Evolutionary conservation across 176 grass and related monocot species (phyloP), one percentile per base, ranked within the genome.

Genomic region (Pontederia paniculata): DNA sequence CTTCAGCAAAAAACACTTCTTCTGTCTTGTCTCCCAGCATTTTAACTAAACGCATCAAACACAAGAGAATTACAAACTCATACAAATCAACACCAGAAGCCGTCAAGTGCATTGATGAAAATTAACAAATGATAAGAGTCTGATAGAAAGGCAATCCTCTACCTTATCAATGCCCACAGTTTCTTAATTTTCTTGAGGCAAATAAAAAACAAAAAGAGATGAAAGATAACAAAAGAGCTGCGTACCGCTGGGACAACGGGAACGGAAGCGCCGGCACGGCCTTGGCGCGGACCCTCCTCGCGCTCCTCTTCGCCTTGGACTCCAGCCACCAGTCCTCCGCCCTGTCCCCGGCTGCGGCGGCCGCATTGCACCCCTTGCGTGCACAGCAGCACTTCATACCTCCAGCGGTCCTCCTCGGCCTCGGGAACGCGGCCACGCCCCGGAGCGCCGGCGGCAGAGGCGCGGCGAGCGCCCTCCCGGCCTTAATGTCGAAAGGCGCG

Each of bases 171-270:
- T 31, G 25, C 1, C 25, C 1, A n/a, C n/a, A n/a, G n/a, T n/a
- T n/a, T n/a, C n/a, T n/a, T n/a, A n/a, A n/a, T n/a, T n/a, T n/a
- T n/a, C n/a, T n/a, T n/a, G n/a, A n/a, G 25, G 25, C 25, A 31
- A 31, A 5, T 5, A 31, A 31, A 31, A 31, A 31, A 5, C 57
- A 60, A 44, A 18, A 2, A 10, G 43, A 13, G 48, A 47, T 48
- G 20, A 4, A 4, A 63, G 48, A 52, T 7, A n/a, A 12, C 57
- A 15, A 62, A 51, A 44, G 21, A 12, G 52, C 2, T 45, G 60
- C 73, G 76, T 79, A 94, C 84, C 88, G 1, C 25, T 31, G 84
- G 21, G 48, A 75, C 10, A 76, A 74, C 49, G 77, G 67, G 74
- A 88, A 82, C 0, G 80, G 60, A 63, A 88, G 72, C 0, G 75